Base-by-base conservation (phyloP, 2,329 filamentous ascomycete species). In the Juglanconis oblonga region DNA sequence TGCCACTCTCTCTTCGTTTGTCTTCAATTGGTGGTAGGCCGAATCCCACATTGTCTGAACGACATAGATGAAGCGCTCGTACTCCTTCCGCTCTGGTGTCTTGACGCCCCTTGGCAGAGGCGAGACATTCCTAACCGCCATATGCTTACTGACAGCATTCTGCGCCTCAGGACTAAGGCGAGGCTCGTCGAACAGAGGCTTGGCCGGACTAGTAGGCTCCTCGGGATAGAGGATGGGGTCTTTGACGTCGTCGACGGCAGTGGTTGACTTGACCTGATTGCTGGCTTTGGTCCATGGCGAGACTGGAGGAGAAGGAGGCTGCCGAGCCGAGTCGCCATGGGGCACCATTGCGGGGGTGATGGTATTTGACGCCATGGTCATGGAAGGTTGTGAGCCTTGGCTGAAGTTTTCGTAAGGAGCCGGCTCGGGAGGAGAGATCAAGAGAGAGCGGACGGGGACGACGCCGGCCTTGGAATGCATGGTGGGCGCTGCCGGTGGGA, bases 221-320 rank as follows among this genome's bases (percentile, higher is more conserved):
- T 84, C 81, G 9, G 84, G 83, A 64, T 84, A 87, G 36, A 87
- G 73, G 38, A 87, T 84, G 2, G 84, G 84, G 62, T 87, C 85
- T 64, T 78, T 76, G 57, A 79, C 70, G 9, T 65, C 62, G 45
- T 51, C 56, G 29, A 58, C 59, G 31, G 72, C 72, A 3, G 65
- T 61, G 0, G 71, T 66, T 1, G 67, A 65, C 36, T 65, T 69
- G 49, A 69, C 66, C 35, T 71, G 69, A 52, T 76, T 72, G 53
- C 76, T 71, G 3, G 71, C 63, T 55, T 76, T 78, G 61, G 74
- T 77, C 59, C 77, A 77, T 9, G 81, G 81, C 36, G 85, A 87
- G 57, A 86, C 79, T 3, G 85, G 85, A 32, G 85, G 85, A 38
- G 85, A 87, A 66, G 85, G 70, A 5, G 77, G 77, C 11, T 72